These are phyloP conservation scores for Naumovozyma baii DNA, from an alignment of 805 yeast species.

Conservation along the genomic window DNA sequence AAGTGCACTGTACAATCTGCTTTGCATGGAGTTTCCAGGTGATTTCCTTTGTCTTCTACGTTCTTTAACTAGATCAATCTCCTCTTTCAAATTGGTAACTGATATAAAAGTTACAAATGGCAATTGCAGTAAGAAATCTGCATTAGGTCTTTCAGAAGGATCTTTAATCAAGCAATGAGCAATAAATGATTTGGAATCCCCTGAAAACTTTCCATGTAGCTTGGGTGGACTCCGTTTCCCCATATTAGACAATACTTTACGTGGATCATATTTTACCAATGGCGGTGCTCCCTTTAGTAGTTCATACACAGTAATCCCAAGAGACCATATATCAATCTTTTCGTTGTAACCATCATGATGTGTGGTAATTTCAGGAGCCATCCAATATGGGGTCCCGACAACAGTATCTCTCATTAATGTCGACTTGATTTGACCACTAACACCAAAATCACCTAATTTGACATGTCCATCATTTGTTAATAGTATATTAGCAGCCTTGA, in stretches of 20 bases:
- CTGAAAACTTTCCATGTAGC: conserved; percentile 24
- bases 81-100: conserved; percentile 32
- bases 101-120: conserved; percentile 39
- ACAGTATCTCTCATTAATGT: conserved; percentile 60
- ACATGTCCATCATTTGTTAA: conserved; percentile 59
- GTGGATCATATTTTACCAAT: conserved; percentile 57
- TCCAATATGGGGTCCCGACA: conserved; percentile 96
- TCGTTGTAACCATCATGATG: conserved; percentile 56
- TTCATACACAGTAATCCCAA: conserved; percentile 88
- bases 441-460: conserved; percentile 90
- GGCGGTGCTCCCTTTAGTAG: conserved; percentile 80
- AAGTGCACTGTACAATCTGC: conserved; percentile 20
- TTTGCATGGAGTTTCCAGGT: conserved; percentile 33
- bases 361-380: conserved; percentile 94
- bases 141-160: conserved; percentile 56
- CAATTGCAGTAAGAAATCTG: conserved; percentile 43
- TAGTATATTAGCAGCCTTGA: conserved; percentile 81
- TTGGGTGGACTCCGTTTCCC: conserved; percentile 31
- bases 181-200: conserved; percentile 45
- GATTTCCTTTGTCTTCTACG: conserved; percentile 13
- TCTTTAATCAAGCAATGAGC: conserved; percentile 55
- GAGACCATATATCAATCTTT: conserved; percentile 91
- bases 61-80: conserved; percentile 30
- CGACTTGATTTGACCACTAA: conserved; percentile 71
- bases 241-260: conserved; percentile 51